Percentiles rank a stretch among this genome's conserved stretches.
These are phyloP conservation scores for Melianthus villosus DNA, from an alignment of 441 rosid species.

Conservation along the genomic window DNA sequence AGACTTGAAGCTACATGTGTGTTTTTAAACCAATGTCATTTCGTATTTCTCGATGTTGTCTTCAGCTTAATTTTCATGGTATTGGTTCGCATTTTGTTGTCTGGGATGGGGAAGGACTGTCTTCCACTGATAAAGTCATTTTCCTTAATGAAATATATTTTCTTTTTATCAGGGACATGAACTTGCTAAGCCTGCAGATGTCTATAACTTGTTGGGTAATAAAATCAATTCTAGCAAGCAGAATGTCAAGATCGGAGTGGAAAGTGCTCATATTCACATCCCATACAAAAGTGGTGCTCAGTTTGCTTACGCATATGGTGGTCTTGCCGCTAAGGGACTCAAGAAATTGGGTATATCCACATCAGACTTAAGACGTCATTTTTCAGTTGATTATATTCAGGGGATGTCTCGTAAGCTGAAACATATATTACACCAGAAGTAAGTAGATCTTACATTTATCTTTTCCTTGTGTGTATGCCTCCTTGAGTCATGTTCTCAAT, in stretches of 20 bases:
- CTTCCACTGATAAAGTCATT: neutral
- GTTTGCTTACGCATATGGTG: slow-evolving; percentile 17
- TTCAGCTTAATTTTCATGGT: too few relatives aligned
- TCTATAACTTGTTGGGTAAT: slow-evolving; percentile 36
- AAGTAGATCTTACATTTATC: slow-evolving; percentile 15
- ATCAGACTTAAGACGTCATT: slow-evolving; percentile 17
- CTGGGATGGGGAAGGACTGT: neutral
- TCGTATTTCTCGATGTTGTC: too few relatives aligned
- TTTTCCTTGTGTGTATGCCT: neutral
- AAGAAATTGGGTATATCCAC: slow-evolving; percentile 22
- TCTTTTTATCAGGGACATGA: slow-evolving; percentile 29
- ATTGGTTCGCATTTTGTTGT: too few relatives aligned
- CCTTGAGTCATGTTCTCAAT: neutral
- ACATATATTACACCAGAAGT: slow-evolving; percentile 51
- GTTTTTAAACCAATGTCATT: too few relatives aligned
- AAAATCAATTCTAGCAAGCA: slow-evolving; percentile 15
- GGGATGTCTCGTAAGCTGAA: slow-evolving; percentile 30
- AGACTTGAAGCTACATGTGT: too few relatives aligned
- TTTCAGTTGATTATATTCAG: slow-evolving; percentile 33
- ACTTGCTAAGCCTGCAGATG: slow-evolving; percentile 34
- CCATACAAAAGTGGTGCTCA: slow-evolving; percentile 24
- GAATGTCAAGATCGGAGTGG: slow-evolving; percentile 15
- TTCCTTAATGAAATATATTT: slow-evolving; percentile 5
- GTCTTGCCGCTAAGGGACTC: slow-evolving; percentile 15
- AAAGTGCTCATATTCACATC: slow-evolving; percentile 10